Conservation (phyloP, 768 basidiomycete species). For the Collybia sp. region DNA sequence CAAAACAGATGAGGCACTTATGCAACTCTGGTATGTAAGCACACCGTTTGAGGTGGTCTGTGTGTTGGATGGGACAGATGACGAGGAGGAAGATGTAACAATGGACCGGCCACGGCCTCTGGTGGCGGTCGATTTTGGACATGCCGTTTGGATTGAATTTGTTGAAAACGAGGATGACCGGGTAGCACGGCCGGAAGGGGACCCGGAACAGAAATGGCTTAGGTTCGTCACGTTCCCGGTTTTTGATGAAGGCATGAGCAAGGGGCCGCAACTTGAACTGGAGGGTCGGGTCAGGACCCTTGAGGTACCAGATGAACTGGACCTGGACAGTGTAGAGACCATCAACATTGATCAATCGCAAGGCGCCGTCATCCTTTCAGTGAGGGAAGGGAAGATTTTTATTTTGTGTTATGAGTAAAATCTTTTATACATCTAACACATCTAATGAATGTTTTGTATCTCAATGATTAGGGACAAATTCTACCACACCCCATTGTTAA, state of each 20-base stretch:
- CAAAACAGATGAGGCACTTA: slow-evolving; percentile 46
- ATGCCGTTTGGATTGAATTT: slow-evolving; percentile 81
- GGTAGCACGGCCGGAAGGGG: slow-evolving; percentile 9
- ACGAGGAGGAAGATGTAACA: slow-evolving; percentile 30
- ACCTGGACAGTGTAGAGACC: slow-evolving; percentile 64
- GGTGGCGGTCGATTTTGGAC: slow-evolving; percentile 84
- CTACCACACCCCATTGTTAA: no score
- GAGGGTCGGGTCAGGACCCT: slow-evolving; percentile 55
- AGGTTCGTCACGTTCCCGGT: slow-evolving; percentile 72
- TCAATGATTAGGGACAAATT: no score
- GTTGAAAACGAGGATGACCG: slow-evolving; percentile 25
- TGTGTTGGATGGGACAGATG: slow-evolving; percentile 45
- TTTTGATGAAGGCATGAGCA: slow-evolving; percentile 29
- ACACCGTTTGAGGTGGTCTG: slow-evolving; percentile 71
- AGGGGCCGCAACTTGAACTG: slow-evolving; percentile 18
- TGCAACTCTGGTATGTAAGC: slow-evolving; percentile 68
- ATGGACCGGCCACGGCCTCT: slow-evolving; percentile 57
- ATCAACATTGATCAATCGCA: slow-evolving; percentile 78
- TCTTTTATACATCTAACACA: no score
- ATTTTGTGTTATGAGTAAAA: slow-evolving; percentile 60
- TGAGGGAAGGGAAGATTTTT: slow-evolving; percentile 65
- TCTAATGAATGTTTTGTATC: no score
- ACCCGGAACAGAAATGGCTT: slow-evolving; percentile 44
- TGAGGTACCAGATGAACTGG: slow-evolving; percentile 58
- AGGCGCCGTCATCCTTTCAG: slow-evolving; percentile 66